Percentiles rank a stretch among this genome's conserved stretches.
These are phyloP conservation scores for Graphilbum ipis-grandicollis DNA, from an alignment of 2,329 filamentous ascomycete species.

Conservation along the genomic window DNA sequence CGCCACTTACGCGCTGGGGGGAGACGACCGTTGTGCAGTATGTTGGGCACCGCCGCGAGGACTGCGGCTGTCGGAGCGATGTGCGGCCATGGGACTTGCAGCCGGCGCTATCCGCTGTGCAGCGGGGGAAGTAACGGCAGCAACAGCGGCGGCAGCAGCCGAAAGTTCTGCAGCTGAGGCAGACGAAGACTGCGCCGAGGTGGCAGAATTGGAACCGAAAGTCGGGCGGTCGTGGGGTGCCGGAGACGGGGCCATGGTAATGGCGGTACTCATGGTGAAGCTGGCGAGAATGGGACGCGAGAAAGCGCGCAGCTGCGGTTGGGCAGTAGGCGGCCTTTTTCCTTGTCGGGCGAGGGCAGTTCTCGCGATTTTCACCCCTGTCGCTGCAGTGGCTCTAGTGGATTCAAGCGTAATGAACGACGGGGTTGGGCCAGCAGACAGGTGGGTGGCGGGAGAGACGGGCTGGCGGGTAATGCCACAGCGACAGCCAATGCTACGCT, in stretches of 20 bases:
- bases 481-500: neutral
- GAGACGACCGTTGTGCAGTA: conserved; percentile 30
- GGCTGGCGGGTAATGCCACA: conserved; percentile 6
- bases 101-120: conserved; percentile 23
- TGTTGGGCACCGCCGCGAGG: conserved; percentile 23
- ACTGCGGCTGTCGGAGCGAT: conserved; percentile 36
- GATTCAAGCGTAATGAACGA: too few species aligned
- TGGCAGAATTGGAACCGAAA: conserved; percentile 19
- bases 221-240: conserved; percentile 46
- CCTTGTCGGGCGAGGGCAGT: neutral
- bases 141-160: conserved; percentile 17
- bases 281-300: neutral
- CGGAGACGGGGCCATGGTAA: conserved; percentile 52
- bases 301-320: conserved; percentile 1
- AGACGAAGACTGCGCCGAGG: conserved; percentile 1
- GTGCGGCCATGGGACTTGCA: conserved; percentile 23
- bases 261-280: conserved; percentile 46
- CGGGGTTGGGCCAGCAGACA: too few species aligned
- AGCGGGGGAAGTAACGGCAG: conserved; percentile 19
- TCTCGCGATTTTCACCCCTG: too few species aligned
- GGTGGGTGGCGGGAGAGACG: too few species aligned
- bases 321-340: too few species aligned
- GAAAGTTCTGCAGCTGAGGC: conserved; percentile 23
- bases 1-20: conserved; percentile 38
- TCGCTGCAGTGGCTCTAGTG: too few species aligned